phyloP scores from a whole-genome alignment of 176 grass and related monocot genomes.

The Cenchrus purpureus region DNA sequence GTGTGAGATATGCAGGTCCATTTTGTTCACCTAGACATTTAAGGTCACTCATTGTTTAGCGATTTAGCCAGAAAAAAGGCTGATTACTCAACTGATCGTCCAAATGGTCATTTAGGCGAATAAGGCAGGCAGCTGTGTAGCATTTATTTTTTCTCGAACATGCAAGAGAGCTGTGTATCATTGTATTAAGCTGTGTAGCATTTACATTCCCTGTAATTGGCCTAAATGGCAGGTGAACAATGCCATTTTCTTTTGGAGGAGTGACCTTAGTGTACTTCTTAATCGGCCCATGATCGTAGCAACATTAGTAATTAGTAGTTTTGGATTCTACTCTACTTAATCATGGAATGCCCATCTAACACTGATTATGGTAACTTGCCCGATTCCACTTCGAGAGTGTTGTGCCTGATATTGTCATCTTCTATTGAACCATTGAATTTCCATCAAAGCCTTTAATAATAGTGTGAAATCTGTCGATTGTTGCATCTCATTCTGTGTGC shows the following conservation, averaged over 20 bases:
- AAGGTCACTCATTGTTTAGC: not conserved
- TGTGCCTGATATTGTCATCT: slow-evolving; percentile 8
- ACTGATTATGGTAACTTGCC: not conserved
- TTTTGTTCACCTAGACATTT: not conserved
- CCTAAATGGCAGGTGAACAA: not conserved
- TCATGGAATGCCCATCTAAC: not conserved
- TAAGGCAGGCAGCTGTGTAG: not conserved
- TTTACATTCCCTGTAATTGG: not conserved
- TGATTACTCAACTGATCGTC: not conserved
- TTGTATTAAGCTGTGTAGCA: not conserved
- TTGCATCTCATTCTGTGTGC: slow-evolving; percentile 22
- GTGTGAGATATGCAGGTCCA: not conserved
- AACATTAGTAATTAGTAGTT: not conserved
- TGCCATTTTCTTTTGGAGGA: not conserved
- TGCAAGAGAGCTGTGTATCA: too few species aligned
- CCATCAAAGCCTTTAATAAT: not conserved
- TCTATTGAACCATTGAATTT: not conserved
- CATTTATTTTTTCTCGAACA: not conserved
- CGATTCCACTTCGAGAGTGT: not conserved
- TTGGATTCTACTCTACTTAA: not conserved
- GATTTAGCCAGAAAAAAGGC: not conserved
- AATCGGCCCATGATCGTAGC: not conserved
- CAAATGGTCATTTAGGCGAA: not conserved
- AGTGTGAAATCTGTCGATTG: not conserved
- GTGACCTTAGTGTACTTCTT: slow-evolving; percentile 3